These are phyloP conservation scores for Microbotryum scabiosae DNA, from an alignment of 1,284 basidiomycete genomes.

Conservation along the genomic window DNA sequence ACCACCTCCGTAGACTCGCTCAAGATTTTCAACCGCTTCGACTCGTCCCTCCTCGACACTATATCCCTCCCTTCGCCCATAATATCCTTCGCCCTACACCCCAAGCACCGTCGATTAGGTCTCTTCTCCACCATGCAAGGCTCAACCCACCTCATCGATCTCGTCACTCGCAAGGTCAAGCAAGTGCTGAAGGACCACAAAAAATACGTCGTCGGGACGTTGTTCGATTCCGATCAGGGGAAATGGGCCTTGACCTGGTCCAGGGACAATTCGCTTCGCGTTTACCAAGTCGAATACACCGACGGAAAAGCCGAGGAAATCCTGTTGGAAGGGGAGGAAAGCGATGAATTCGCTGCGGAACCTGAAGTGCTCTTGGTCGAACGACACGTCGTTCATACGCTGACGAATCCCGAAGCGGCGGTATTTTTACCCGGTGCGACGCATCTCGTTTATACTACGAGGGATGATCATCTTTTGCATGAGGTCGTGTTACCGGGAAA, in stretches of 20 bases:
- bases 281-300: slow-evolving; percentile 13
- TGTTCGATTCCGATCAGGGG: background rate
- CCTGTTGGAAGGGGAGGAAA: slow-evolving; percentile 17
- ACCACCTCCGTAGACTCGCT: slow-evolving; percentile 32
- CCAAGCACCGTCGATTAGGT: slow-evolving; percentile 13
- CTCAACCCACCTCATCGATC: slow-evolving; percentile 20
- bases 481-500: slow-evolving; percentile 21
- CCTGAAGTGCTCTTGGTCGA: slow-evolving; percentile 5
- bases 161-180: slow-evolving; percentile 20
- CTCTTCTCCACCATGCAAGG: slow-evolving; percentile 33
- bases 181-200: slow-evolving; percentile 21
- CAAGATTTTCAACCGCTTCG: slow-evolving; percentile 16
- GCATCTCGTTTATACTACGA: slow-evolving; percentile 22
- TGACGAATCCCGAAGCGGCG: slow-evolving; percentile 30
- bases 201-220: slow-evolving; percentile 2
- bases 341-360: slow-evolving; percentile 12
- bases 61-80: slow-evolving; percentile 22
- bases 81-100: slow-evolving; percentile 24
- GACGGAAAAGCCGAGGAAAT: background rate
- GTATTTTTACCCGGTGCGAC: slow-evolving; percentile 28
- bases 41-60: slow-evolving; percentile 26
- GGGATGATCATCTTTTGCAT: slow-evolving; percentile 34
- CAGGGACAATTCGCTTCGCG: slow-evolving; percentile 27
- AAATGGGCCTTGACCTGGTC: slow-evolving; percentile 24
- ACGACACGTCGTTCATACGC: slow-evolving; percentile 4